These are phyloP conservation scores for Albophoma yamanashiensis DNA, from an alignment of 2,329 filamentous ascomycete genomes.

Conservation along the genomic window DNA sequence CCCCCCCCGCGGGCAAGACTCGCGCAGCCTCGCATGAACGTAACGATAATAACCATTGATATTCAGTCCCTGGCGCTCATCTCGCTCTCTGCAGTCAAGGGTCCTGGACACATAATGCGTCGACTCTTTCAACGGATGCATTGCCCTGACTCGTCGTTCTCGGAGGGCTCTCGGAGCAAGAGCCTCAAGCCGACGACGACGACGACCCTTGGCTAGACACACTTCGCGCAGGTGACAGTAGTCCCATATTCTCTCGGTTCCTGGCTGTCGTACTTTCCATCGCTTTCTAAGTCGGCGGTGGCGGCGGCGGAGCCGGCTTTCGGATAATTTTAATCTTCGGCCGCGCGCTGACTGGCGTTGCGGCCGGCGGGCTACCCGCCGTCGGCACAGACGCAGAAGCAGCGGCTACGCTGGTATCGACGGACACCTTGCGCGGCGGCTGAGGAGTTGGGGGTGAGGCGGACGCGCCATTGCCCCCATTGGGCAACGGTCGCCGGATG, in stretches of 20 bases:
- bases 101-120: neutral
- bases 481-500: conserved; percentile 20
- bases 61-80: neutral
- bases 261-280: neutral
- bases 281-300: conserved; percentile 9
- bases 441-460: conserved; percentile 11
- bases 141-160: neutral
- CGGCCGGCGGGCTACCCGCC: conserved; percentile 11
- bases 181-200: neutral
- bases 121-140: neutral
- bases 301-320: conserved; percentile 19
- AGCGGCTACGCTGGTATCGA: conserved; percentile 10
- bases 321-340: conserved; percentile 28
- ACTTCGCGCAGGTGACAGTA: neutral
- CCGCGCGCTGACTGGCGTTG: conserved; percentile 14
- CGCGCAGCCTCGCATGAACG: neutral
- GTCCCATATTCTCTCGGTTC: neutral
- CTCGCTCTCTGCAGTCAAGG: neutral
- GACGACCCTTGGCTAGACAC: neutral
- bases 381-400: conserved; percentile 13
- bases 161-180: neutral
- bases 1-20: neutral
- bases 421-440: conserved; percentile 15
- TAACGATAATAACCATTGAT: neutral
- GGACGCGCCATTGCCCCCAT: conserved; percentile 8